phyloP scores from a whole-genome alignment of 345 rosid species.

The Garcia nutans region DNA sequence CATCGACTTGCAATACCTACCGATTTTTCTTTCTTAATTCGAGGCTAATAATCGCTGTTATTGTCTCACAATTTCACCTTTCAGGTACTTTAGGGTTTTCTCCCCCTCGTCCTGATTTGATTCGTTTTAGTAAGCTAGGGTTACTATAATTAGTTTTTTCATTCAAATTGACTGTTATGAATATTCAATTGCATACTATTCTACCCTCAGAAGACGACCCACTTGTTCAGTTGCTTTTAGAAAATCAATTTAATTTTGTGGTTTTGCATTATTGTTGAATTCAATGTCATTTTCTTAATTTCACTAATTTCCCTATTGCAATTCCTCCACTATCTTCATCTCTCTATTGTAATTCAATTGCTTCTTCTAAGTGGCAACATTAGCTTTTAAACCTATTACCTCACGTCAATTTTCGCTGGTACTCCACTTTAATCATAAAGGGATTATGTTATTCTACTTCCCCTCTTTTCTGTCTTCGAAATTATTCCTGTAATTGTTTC shows the following conservation, averaged over 20 bases:
- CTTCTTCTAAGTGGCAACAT: not conserved
- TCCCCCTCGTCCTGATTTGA: not conserved
- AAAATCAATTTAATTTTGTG: no score
- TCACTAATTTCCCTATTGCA: not conserved
- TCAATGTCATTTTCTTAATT: not conserved
- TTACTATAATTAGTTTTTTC: constrained; percentile 2
- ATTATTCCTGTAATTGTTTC: no score
- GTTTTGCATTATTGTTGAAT: not conserved
- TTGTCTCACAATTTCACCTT: constrained; percentile 3
- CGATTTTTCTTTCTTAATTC: not conserved
- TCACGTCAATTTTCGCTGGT: not conserved
- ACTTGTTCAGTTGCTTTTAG: not conserved
- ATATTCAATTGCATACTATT: constrained; percentile 1
- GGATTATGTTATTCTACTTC: not conserved
- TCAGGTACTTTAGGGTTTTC: constrained; percentile 21
- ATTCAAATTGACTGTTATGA: not conserved
- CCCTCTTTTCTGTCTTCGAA: not conserved
- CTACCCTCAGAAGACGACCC: not conserved
- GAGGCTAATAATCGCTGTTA: constrained; percentile 6
- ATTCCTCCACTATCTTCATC: not conserved
- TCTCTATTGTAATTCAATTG: not conserved
- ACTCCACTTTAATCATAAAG: not conserved
- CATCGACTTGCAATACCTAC: not conserved
- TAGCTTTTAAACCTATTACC: not conserved
- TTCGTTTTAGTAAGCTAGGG: constrained; percentile 8